A percentile compares a stretch with the other conserved stretches of the same genome.
Conservation (phyloP, 169 alveolate species). For the Cryptosporidium viatorum region DNA sequence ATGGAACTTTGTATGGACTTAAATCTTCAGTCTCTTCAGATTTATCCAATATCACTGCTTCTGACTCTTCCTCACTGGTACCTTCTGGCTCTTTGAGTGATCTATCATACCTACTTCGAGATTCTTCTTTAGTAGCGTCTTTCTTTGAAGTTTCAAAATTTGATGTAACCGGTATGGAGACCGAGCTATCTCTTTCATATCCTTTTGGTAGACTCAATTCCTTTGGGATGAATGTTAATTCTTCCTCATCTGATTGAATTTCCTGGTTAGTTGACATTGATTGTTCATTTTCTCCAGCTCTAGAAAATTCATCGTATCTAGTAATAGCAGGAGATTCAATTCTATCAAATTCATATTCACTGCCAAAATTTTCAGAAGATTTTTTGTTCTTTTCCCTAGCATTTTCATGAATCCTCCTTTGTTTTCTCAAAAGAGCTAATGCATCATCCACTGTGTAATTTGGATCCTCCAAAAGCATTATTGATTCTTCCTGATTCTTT, state of each 20-base stretch:
- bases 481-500: slow-evolving; percentile 22
- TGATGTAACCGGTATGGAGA: not conserved
- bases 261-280: not conserved
- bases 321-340: not conserved
- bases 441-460: slow-evolving; percentile 63
- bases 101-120: not conserved
- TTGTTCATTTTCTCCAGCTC: not conserved
- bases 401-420: slow-evolving; percentile 30
- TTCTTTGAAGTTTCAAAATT: not conserved
- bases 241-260: not conserved
- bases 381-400: not conserved
- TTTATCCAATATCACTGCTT: not conserved
- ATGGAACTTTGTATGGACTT: not conserved
- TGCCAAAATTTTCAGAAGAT: not conserved
- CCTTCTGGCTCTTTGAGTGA: not conserved
- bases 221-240: not conserved
- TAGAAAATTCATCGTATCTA: not conserved
- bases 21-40: not conserved
- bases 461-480: slow-evolving; percentile 18
- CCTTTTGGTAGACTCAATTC: slow-evolving; percentile 8
- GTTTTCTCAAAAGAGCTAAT: slow-evolving; percentile 21
- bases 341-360: not conserved
- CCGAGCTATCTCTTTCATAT: not conserved
- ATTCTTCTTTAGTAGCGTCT: not conserved
- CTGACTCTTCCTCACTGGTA: not conserved